These are phyloP conservation scores for Oropetium thomaeum DNA, from an alignment of 176 grass and related monocot species.

Conservation along the genomic window DNA sequence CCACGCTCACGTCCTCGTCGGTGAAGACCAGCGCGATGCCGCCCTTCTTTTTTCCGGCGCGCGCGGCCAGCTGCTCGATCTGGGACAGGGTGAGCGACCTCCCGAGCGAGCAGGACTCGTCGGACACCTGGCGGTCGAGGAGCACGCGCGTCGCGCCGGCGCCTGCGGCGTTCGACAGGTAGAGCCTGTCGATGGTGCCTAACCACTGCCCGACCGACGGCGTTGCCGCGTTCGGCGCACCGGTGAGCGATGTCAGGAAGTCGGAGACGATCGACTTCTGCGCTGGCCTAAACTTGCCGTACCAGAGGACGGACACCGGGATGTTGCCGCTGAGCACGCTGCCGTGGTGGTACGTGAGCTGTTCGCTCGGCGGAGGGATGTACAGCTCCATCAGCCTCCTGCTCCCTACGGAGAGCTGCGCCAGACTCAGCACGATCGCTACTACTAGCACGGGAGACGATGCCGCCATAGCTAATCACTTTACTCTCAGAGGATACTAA, in stretches of 20 bases:
- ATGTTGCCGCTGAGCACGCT: slow-evolving; percentile 53
- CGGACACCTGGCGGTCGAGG: slow-evolving; percentile 38
- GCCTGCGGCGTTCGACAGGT: slow-evolving; percentile 38
- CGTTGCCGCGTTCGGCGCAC: not conserved
- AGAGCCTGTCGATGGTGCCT: slow-evolving; percentile 53
- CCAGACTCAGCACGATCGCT: slow-evolving; percentile 27
- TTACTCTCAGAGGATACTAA: not conserved
- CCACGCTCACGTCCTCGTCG: slow-evolving; percentile 37
- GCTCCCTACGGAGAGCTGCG: slow-evolving; percentile 34
- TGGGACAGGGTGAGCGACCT: slow-evolving; percentile 42
- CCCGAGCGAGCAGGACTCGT: slow-evolving; percentile 40
- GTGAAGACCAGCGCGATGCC: slow-evolving; percentile 48
- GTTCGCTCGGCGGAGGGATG: slow-evolving; percentile 30
- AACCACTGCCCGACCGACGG: slow-evolving; percentile 54
- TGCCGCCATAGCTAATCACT: not conserved
- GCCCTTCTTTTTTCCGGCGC: not conserved
- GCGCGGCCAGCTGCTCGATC: slow-evolving; percentile 40
- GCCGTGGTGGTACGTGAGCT: slow-evolving; percentile 55
- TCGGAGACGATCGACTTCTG: slow-evolving; percentile 59
- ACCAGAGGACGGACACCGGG: slow-evolving; percentile 56
- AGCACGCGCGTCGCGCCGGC: slow-evolving; percentile 14
- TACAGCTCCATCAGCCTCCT: slow-evolving; percentile 54
- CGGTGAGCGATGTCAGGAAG: slow-evolving; percentile 50
- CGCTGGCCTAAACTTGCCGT: slow-evolving; percentile 45
- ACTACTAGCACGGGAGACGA: slow-evolving; percentile 7